phyloP scores from a whole-genome alignment of 2,329 filamentous ascomycete species.

The Lachnellula cervina region DNA sequence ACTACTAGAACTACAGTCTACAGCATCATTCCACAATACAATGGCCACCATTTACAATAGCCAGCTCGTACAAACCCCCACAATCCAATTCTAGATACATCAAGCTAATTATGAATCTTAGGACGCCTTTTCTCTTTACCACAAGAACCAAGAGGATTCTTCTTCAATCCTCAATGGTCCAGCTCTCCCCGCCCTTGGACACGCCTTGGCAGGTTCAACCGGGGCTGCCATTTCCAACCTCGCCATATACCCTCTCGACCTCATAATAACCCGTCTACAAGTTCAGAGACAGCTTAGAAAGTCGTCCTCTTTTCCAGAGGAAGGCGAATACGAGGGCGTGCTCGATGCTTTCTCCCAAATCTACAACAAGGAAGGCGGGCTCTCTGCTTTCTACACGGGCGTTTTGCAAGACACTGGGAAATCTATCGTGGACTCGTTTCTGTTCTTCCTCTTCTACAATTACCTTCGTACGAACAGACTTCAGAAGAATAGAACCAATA shows the following conservation, averaged over 20 bases:
- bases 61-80: slow-evolving; percentile 34
- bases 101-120: slow-evolving; percentile 5
- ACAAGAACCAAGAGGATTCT: slow-evolving; percentile 34
- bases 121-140: slow-evolving; percentile 30
- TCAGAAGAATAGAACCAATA: slow-evolving; percentile 34
- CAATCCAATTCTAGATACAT: neutral
- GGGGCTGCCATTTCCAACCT: slow-evolving; percentile 77
- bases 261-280: slow-evolving; percentile 77
- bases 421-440: slow-evolving; percentile 68
- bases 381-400: slow-evolving; percentile 65
- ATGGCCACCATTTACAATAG: slow-evolving; percentile 37
- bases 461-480: slow-evolving; percentile 37
- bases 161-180: slow-evolving; percentile 31
- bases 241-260: slow-evolving; percentile 73
- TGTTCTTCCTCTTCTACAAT: slow-evolving; percentile 82
- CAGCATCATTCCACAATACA: slow-evolving; percentile 9
- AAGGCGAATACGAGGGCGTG: slow-evolving; percentile 57
- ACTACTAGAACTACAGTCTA: no score
- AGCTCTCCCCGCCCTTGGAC: slow-evolving; percentile 67
- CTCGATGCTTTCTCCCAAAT: slow-evolving; percentile 68
- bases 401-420: slow-evolving; percentile 60
- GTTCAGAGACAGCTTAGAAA: slow-evolving; percentile 60
- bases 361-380: slow-evolving; percentile 62
- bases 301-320: slow-evolving; percentile 23
- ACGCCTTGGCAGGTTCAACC: slow-evolving; percentile 73